These are phyloP conservation scores for Strigomonas oncopelti DNA, from an alignment of 208 protist genomes.

Conservation along the genomic window DNA sequence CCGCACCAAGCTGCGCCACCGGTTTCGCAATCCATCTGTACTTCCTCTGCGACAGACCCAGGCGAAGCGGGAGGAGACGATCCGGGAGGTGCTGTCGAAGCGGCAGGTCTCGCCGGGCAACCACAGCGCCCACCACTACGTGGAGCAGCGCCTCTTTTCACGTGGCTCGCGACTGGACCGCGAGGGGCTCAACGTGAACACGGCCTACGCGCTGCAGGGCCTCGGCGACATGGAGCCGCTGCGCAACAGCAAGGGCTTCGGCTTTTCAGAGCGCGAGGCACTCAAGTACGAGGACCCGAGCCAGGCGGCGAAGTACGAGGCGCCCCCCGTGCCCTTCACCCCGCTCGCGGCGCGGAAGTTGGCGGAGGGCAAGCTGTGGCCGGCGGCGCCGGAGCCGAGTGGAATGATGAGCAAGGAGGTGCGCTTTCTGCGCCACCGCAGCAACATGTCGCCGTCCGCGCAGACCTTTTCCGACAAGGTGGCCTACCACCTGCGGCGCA, in stretches of 20 bases:
- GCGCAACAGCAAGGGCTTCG: conserved; percentile 80
- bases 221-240: conserved; percentile 85
- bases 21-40: conserved; percentile 70
- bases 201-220: conserved; percentile 82
- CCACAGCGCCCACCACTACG: conserved; percentile 60
- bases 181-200: conserved; percentile 82
- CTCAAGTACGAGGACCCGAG: conserved; percentile 74
- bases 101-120: conserved; percentile 46
- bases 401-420: conserved; percentile 85
- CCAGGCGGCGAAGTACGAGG: conserved; percentile 67
- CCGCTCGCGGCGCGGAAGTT: conserved; percentile 82
- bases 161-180: conserved; percentile 70
- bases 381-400: conserved; percentile 65
- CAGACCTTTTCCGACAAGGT: conserved; percentile 77
- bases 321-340: conserved; percentile 73
- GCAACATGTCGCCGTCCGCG: conserved; percentile 86
- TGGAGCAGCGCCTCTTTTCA: conserved; percentile 81
- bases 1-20: conserved; percentile 64
- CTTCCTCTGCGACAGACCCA: conserved; percentile 70
- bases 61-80: conserved; percentile 72
- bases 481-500: conserved; percentile 82
- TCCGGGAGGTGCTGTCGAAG: conserved; percentile 44
- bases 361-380: conserved; percentile 83
- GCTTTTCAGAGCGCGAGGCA: conserved; percentile 68
- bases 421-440: conserved; percentile 56